Conservation (phyloP, 2,329 filamentous ascomycete species). For the Teratosphaeria zuluensis region DNA sequence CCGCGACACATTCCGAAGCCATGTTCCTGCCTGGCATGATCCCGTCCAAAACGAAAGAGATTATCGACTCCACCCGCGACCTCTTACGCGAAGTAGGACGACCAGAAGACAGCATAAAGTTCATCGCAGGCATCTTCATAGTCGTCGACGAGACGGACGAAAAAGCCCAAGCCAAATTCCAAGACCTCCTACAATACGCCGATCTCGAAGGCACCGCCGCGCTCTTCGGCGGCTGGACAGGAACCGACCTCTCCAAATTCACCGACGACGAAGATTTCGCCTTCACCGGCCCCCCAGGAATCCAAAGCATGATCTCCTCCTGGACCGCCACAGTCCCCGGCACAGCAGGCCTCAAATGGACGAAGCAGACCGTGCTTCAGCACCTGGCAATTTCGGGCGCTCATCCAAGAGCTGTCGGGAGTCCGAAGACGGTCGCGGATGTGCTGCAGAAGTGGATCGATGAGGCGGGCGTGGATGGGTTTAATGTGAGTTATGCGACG, state of each 20-base stretch:
- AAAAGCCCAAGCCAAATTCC: slow-evolving; percentile 55
- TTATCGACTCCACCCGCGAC: slow-evolving; percentile 34
- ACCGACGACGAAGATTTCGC: slow-evolving; percentile 53
- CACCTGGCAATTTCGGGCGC: slow-evolving; percentile 60
- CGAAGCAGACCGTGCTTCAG: slow-evolving; percentile 58
- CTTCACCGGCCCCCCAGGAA: slow-evolving; percentile 30
- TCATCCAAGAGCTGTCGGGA: slow-evolving; percentile 56
- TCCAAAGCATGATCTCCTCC: slow-evolving; percentile 36
- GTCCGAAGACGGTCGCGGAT: slow-evolving; percentile 46
- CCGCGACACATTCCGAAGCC: slow-evolving; percentile 59
- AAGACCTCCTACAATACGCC: slow-evolving; percentile 52
- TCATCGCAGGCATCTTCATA: slow-evolving; percentile 56
- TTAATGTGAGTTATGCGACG: slow-evolving; percentile 62
- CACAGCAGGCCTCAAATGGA: slow-evolving; percentile 55
- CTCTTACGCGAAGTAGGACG: slow-evolving; percentile 41
- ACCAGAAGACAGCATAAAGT: slow-evolving; percentile 54
- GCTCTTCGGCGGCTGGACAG: slow-evolving; percentile 69
- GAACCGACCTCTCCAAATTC: slow-evolving; percentile 52
- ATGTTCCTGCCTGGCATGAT: slow-evolving; percentile 46
- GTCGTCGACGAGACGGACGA: slow-evolving; percentile 57
- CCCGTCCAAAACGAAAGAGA: slow-evolving; percentile 27
- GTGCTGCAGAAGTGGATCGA: slow-evolving; percentile 49
- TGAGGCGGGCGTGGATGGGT: slow-evolving; percentile 64
- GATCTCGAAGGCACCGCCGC: slow-evolving; percentile 58
- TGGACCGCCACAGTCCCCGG: slow-evolving; percentile 40